Evolutionary conservation across 176 grass and related monocot genomes (phyloP).

Genomic region (Oryza punctata): DNA sequence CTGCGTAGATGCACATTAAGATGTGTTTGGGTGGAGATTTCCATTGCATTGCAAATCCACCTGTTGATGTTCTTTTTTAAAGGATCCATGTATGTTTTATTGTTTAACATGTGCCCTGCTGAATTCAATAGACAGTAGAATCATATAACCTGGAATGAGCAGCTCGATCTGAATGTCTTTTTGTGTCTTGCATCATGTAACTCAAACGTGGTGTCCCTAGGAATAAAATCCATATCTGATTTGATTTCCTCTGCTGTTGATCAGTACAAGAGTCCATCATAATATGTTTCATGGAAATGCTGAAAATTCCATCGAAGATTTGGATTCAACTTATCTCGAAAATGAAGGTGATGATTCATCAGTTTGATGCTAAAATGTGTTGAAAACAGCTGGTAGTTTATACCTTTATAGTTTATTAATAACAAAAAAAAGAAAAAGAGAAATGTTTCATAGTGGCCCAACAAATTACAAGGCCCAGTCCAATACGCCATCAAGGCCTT

Average conservation of each 20-base stretch:
- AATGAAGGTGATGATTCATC: not conserved
- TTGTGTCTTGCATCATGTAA: not conserved
- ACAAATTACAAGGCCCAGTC: not conserved
- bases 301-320: not conserved
- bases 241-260: not conserved
- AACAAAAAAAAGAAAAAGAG: no score
- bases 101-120: not conserved
- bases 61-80: not conserved
- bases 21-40: constrained; percentile 7
- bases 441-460: not conserved
- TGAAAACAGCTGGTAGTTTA: no score
- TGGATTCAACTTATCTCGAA: not conserved
- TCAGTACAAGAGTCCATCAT: not conserved
- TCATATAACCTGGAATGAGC: not conserved
- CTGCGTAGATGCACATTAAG: constrained; percentile 36
- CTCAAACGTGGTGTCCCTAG: not conserved
- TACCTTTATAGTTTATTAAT: no score
- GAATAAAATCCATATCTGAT: not conserved
- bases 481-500: constrained; percentile 7
- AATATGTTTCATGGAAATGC: not conserved
- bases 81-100: not conserved
- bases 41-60: not conserved
- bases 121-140: constrained; percentile 11
- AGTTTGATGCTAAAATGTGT: no score
- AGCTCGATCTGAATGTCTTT: not conserved